Conservation (phyloP, 2,329 filamentous ascomycete species). For the Elsinoe australis region DNA sequence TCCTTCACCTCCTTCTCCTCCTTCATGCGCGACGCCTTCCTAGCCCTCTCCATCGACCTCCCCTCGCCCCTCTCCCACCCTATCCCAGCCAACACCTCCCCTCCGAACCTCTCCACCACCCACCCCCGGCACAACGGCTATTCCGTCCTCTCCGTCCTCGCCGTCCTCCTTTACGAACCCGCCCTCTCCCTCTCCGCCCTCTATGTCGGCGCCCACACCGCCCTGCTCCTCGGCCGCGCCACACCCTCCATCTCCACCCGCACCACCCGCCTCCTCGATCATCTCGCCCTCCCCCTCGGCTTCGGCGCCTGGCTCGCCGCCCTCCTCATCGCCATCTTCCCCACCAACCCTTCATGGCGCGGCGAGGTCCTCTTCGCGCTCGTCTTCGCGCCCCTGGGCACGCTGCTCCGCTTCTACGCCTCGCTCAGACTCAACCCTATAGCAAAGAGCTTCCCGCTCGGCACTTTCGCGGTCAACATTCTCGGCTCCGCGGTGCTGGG, state of each 20-base stretch:
- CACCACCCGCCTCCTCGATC: conserved; percentile 57
- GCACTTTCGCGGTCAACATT: conserved; percentile 78
- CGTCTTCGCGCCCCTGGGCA: conserved; percentile 76
- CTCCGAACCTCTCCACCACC: conserved; percentile 28
- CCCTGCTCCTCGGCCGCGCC: conserved; percentile 51
- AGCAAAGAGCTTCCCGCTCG: conserved; percentile 64
- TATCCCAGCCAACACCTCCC: conserved; percentile 19
- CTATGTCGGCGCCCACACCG: conserved; percentile 66
- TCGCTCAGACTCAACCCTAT: conserved; percentile 64
- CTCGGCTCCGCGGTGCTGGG: conserved; percentile 66
- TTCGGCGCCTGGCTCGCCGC: conserved; percentile 73
- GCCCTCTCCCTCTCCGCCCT: conserved; percentile 63
- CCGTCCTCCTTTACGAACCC: conserved; percentile 65
- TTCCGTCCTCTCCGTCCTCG: conserved; percentile 72
- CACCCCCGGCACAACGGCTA: conserved; percentile 61
- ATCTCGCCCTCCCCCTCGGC: conserved; percentile 54
- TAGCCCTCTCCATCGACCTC: conserved; percentile 70
- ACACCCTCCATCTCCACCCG: conserved; percentile 55
- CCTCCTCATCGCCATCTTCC: conserved; percentile 61
- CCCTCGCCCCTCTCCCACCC: conserved; percentile 43
- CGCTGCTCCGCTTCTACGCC: conserved; percentile 64
- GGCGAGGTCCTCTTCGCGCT: conserved; percentile 66
- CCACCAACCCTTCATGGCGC: conserved; percentile 65
- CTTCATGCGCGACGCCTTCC: conserved; percentile 72
- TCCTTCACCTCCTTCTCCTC: conserved; percentile 86